These are phyloP conservation scores for Macrophomina tecta DNA, from an alignment of 2,329 filamentous ascomycete genomes.

Conservation along the genomic window DNA sequence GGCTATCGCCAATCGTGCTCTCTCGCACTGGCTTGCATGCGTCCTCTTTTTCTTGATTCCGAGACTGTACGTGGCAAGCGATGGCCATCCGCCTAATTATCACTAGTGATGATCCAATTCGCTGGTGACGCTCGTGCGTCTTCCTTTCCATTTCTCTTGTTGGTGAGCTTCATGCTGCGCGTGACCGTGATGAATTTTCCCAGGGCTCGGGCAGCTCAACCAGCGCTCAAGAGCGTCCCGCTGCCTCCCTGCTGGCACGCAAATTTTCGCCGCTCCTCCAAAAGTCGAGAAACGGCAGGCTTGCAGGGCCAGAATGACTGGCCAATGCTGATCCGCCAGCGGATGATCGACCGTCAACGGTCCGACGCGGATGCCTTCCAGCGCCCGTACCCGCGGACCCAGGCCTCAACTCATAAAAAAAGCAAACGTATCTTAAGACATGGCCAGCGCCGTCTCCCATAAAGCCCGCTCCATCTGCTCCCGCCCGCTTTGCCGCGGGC, in stretches of 20 bases:
- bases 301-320: conserved; percentile 4
- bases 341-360: conserved; percentile 26
- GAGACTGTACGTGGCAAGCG: not conserved
- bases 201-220: not conserved
- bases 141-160: conserved; percentile 22
- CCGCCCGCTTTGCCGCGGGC: conserved; percentile 20
- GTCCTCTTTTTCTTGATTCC: not conserved
- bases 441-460: conserved; percentile 15
- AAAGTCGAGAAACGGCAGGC: not conserved
- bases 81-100: conserved; percentile 11
- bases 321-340: conserved; percentile 25
- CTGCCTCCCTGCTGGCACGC: not conserved
- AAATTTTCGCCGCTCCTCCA: conserved; percentile 2
- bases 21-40: conserved; percentile 19
- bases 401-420: conserved; percentile 23
- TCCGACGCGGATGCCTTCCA: conserved; percentile 25
- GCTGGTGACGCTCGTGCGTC: conserved; percentile 15
- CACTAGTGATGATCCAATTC: conserved; percentile 20
- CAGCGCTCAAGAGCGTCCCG: not conserved
- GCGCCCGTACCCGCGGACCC: conserved; percentile 5
- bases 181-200: not conserved
- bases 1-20: not conserved
- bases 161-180: conserved; percentile 6
- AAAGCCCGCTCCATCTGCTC: conserved; percentile 11
- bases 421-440: conserved; percentile 16